These are phyloP conservation scores for Fusarium sp. DNA, from an alignment of 2,329 filamentous ascomycete genomes.

Conservation along the genomic window DNA sequence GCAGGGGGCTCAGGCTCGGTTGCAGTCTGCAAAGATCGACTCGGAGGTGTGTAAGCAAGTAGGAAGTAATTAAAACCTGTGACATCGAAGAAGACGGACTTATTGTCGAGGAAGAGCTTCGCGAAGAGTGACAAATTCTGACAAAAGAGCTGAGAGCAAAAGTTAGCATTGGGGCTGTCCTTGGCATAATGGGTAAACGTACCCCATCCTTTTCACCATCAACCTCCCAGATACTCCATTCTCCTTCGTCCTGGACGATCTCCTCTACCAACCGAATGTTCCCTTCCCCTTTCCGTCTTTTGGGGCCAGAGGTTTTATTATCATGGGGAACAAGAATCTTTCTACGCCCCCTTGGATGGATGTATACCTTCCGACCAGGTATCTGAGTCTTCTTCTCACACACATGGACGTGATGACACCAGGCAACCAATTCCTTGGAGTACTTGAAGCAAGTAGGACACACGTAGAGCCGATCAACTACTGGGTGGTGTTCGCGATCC, in stretches of 20 bases:
- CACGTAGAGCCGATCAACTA: slow-evolving; percentile 79
- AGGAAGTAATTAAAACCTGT: slow-evolving; percentile 94
- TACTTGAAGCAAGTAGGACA: slow-evolving; percentile 97
- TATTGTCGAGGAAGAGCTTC: slow-evolving; percentile 97
- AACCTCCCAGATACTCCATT: slow-evolving; percentile 90
- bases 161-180: slow-evolving; percentile 6
- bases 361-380: slow-evolving; percentile 80
- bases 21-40: slow-evolving; percentile 20
- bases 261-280: slow-evolving; percentile 53
- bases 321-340: slow-evolving; percentile 51
- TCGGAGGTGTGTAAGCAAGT: slow-evolving; percentile 74
- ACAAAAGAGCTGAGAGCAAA: slow-evolving; percentile 73
- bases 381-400: slow-evolving; percentile 62
- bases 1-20: slow-evolving; percentile 44
- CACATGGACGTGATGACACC: slow-evolving; percentile 65
- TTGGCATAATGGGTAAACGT: slow-evolving; percentile 43
- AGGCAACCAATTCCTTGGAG: slow-evolving; percentile 68
- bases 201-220: slow-evolving; percentile 87
- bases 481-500: slow-evolving; percentile 50
- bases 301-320: slow-evolving; percentile 45
- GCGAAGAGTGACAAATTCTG: slow-evolving; percentile 96
- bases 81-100: slow-evolving; percentile 98
- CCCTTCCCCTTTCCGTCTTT: slow-evolving; percentile 51
- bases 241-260: slow-evolving; percentile 67
- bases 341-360: slow-evolving; percentile 60